A percentile compares a stretch with the other conserved stretches of the same genome.
phyloP scores from a whole-genome alignment of 495 filamentous ascomycete species.

The Tuber calosporum region DNA sequence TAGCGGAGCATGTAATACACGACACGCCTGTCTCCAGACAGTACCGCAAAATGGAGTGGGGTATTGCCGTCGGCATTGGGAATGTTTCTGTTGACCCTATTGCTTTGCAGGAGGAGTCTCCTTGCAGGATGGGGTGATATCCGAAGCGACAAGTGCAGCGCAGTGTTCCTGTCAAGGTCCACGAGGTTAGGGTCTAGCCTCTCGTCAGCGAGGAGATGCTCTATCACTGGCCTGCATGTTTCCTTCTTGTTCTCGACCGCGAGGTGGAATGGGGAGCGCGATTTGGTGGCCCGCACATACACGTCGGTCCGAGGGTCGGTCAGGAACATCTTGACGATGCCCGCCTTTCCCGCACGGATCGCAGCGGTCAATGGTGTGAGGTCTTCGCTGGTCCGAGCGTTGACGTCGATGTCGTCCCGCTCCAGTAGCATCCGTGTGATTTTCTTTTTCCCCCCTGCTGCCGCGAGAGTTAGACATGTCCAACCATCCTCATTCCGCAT shows the following conservation, averaged over 20 bases:
- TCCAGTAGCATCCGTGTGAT: constrained; percentile 15
- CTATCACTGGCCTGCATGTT: background rate
- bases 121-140: background rate
- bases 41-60: background rate
- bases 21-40: background rate
- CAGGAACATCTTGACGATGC: constrained; percentile 20
- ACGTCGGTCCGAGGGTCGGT: background rate
- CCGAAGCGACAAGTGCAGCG: background rate
- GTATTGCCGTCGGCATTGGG: background rate
- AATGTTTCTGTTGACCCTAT: background rate
- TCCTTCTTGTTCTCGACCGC: background rate
- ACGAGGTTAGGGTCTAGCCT: background rate
- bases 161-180: background rate
- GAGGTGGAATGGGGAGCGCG: background rate
- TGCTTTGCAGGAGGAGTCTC: background rate
- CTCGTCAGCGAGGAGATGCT: background rate
- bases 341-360: constrained; percentile 13
- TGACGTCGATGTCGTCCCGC: too few species aligned
- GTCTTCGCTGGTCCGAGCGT: background rate
- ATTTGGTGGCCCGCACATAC: background rate
- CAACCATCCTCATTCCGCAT: constrained; percentile 12
- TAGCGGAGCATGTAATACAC: background rate
- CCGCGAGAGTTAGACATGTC: constrained; percentile 23
- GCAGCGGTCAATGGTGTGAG: constrained; percentile 22
- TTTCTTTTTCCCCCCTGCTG: background rate